phyloP scores from a whole-genome alignment of 2,329 filamentous ascomycete genomes.

The Trichothecium roseum region DNA sequence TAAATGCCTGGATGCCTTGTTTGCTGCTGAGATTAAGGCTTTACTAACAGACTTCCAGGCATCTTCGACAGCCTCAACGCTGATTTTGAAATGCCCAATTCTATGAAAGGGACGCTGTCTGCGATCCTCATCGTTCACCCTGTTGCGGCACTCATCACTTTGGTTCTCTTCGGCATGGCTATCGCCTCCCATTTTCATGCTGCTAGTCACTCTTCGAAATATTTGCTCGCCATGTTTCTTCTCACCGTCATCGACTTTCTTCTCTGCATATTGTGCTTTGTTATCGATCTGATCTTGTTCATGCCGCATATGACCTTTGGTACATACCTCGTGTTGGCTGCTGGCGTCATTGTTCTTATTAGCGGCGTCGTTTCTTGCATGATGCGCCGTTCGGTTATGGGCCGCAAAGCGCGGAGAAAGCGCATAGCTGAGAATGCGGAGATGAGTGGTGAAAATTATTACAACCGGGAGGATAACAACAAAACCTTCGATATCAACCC shows the following conservation, averaged over 20 bases:
- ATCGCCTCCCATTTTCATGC: constrained; percentile 75
- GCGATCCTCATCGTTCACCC: constrained; percentile 88
- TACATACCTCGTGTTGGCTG: constrained; percentile 83
- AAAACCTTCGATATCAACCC: constrained; percentile 33
- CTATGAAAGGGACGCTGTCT: constrained; percentile 57
- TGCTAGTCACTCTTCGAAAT: constrained; percentile 82
- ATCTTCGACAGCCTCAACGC: constrained; percentile 6
- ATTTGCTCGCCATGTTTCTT: constrained; percentile 75
- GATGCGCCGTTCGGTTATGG: constrained; percentile 86
- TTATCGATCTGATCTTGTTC: constrained; percentile 90
- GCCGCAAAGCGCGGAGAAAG: constrained; percentile 85
- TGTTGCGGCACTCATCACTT: constrained; percentile 73
- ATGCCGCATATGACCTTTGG: constrained; percentile 91
- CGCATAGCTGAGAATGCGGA: constrained; percentile 89
- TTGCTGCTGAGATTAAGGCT: too few species aligned
- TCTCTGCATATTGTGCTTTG: constrained; percentile 73
- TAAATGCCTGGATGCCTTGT: too few species aligned
- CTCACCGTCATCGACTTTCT: constrained; percentile 78
- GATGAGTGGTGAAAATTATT: constrained; percentile 93
- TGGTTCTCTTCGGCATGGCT: constrained; percentile 75
- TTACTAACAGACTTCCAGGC: too few species aligned
- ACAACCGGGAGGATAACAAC: constrained; percentile 55
- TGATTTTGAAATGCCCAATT: constrained; percentile 45
- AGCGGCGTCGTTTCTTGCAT: constrained; percentile 83
- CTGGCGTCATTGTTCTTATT: constrained; percentile 74